Base-by-base conservation (phyloP, 768 basidiomycete species). In the Naganishia onofrii region DNA sequence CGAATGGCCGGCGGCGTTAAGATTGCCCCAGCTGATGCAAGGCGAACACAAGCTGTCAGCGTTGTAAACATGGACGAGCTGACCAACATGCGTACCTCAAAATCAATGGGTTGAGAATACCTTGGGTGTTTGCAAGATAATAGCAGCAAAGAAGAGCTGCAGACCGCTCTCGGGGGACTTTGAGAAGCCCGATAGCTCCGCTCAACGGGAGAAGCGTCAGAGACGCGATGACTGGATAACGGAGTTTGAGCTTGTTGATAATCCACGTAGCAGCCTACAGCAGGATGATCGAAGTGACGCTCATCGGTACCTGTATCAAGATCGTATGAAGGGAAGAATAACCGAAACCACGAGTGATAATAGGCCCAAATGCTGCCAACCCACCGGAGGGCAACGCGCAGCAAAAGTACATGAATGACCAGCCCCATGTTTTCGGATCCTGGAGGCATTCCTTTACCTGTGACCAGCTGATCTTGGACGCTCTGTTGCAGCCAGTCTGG, bases 271-370 rank as follows among this genome's bases (percentile, higher is more conserved):
- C 52, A 48, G 72, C 28, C 46, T 76, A 68, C 23, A 79, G 70
- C 53, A 70, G 32, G 31, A 72, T 66, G 46, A 79, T 77, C 71
- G 72, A 73, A 58, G 76, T 76, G 32, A 73, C 78, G 66, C 76
- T 76, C 48, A 73, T 75, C 2, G 78, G 78, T 32, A 79, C 78
- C 52, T 78, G 77, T 72, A 76, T 54, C 26, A 71, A 58, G n/a
- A 73, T 66, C 53, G 69, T 53, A 57, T 64, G 44, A 38, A 71
- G 64, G 1, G 53, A n/a, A 26, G 57, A 31, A 48, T 64, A 71
- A 31, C 71, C 71, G 32, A 71, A 54, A 13, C 67, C 66, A 6
- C 74, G 75, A 52, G 76, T 77, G 66, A 77, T 76, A 28, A 76
- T 58, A 67, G 76, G 74, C 55, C 78, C 70, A 44, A 71, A 71